A percentile compares a stretch with the other conserved stretches of the same genome.
Conservation (phyloP, 371 early-diverging fungal species). For the Syncephalastrum contaminatum region DNA sequence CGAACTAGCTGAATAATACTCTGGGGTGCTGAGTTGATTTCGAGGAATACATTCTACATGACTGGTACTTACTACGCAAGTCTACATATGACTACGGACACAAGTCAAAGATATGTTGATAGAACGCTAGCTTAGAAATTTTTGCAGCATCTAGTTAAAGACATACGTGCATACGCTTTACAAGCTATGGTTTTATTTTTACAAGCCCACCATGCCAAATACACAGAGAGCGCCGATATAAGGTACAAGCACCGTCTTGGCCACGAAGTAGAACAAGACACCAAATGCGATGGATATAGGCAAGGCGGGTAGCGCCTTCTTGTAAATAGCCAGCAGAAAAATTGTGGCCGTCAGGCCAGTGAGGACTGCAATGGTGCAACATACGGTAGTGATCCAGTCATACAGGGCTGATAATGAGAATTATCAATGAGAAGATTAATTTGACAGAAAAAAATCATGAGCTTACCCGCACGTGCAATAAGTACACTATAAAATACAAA, state of each 20-base stretch:
- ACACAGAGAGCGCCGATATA: slow-evolving; percentile 50
- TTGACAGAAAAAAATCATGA: background rate
- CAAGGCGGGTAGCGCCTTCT: slow-evolving; percentile 83
- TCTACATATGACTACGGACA: background rate
- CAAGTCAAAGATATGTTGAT: background rate
- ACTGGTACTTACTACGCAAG: too few relatives aligned
- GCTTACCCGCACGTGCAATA: slow-evolving; percentile 74
- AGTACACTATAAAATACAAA: slow-evolving; percentile 90
- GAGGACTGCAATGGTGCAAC: slow-evolving; percentile 77
- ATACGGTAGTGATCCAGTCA: slow-evolving; percentile 86
- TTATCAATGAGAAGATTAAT: too few relatives aligned
- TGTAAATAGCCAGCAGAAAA: slow-evolving; percentile 77
- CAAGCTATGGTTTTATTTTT: background rate
- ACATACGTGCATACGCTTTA: background rate
- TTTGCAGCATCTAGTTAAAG: too few relatives aligned
- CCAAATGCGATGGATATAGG: slow-evolving; percentile 90
- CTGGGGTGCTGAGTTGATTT: background rate
- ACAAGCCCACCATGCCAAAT: slow-evolving; percentile 50
- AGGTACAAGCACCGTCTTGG: slow-evolving; percentile 61
- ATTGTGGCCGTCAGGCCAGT: slow-evolving; percentile 85
- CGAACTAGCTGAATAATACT: background rate
- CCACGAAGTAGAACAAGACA: slow-evolving; percentile 77
- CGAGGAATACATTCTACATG: background rate
- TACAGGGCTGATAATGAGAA: slow-evolving; percentile 55
- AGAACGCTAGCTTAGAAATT: background rate